Evolutionary conservation across 1,284 basidiomycete genomes (phyloP).

Genomic region (Moesziomyces sp.): DNA sequence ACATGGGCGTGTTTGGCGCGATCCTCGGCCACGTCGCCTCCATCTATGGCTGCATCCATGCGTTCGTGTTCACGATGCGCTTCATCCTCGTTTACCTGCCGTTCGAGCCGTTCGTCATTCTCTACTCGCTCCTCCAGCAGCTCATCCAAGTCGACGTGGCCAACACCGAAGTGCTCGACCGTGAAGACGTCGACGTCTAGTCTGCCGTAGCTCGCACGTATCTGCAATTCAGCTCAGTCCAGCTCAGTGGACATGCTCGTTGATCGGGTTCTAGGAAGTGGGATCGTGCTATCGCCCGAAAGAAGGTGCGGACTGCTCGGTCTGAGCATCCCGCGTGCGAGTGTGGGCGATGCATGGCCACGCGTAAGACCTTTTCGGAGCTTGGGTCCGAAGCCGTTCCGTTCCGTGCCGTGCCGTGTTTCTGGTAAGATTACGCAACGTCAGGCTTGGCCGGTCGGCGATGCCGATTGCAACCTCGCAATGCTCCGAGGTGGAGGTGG

Average conservation of each 20-base stretch:
- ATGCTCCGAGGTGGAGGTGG: not conserved
- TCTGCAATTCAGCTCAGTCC: not conserved
- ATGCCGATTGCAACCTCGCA: not conserved
- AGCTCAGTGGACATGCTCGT: not conserved
- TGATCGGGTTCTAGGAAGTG: not conserved
- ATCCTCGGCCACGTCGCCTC: conserved; percentile 29
- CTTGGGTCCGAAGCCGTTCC: no score
- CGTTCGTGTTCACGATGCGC: conserved; percentile 28
- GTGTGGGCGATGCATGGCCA: no score
- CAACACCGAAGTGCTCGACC: conserved; percentile 38
- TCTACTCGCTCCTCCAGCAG: conserved; percentile 24
- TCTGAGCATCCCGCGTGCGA: no score
- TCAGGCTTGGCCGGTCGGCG: not conserved
- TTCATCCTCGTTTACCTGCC: conserved; percentile 45
- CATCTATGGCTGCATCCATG: conserved; percentile 46
- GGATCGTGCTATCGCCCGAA: not conserved
- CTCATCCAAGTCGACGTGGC: conserved; percentile 42
- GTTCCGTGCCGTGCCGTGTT: no score
- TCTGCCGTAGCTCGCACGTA: no score
- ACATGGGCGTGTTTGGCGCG: conserved; percentile 37
- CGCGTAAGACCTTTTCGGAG: no score
- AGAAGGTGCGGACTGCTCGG: no score
- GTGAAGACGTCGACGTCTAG: conserved; percentile 7
- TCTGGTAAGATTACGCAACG: not conserved
- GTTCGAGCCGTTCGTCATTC: conserved; percentile 38